Conservation (phyloP, 179 eudicot species). For the Patellifolia procumbens region DNA sequence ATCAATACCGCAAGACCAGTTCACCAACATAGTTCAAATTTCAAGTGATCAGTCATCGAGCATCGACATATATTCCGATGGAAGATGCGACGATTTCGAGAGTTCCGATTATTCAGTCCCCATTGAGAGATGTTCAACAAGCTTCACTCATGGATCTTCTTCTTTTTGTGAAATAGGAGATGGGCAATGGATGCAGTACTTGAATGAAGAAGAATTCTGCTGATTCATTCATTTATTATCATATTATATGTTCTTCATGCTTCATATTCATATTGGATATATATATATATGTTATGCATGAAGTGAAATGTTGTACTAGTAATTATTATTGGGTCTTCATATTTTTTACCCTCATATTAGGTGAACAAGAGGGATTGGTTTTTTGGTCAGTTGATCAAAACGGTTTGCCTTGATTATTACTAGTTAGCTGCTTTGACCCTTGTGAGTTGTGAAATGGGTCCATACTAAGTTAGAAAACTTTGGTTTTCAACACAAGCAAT, state of each 20-base stretch:
- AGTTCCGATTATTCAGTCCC: conserved; percentile 48
- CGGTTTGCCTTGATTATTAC: conserved; percentile 2
- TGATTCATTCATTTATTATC: neutral
- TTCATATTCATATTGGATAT: conserved; percentile 11
- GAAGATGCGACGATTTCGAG: conserved; percentile 55
- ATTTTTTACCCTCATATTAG: conserved; percentile 1
- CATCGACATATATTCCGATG: conserved; percentile 56
- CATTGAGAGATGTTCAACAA: conserved; percentile 38
- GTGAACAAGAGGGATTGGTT: neutral
- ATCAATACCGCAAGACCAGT: conserved; percentile 33
- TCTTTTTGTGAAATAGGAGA: conserved; percentile 38
- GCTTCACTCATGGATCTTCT: conserved; percentile 33
- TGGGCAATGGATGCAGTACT: conserved; percentile 79
- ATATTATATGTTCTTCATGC: neutral
- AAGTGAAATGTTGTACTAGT: neutral
- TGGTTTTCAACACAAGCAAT: neutral
- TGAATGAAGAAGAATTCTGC: conserved; percentile 61
- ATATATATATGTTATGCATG: conserved; percentile 14
- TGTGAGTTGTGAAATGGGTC: conserved; percentile 6
- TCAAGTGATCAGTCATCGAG: conserved; percentile 56
- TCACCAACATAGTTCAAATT: conserved; percentile 38
- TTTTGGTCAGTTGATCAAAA: too few species aligned
- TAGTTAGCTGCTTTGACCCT: conserved; percentile 17
- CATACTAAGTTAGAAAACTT: conserved; percentile 13
- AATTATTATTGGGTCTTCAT: neutral